Evolutionary conservation across 352 stramenopile species (phyloP), one percentile per base, ranked within the genome.

Genomic region (Globisporangium acanthophoron): DNA sequence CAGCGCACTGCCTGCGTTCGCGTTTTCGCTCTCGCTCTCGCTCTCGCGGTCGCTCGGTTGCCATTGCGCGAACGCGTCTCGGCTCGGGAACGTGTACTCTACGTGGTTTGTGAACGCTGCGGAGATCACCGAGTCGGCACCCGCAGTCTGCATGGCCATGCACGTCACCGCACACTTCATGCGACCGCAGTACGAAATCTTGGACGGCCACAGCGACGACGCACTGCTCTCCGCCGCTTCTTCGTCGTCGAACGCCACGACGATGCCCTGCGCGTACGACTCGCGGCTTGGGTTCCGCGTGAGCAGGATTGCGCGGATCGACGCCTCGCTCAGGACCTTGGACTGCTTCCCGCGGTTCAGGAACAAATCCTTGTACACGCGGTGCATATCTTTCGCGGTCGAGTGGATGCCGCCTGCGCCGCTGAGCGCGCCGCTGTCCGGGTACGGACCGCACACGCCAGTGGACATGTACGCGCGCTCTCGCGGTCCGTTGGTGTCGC

Each of bases 321-420:
- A 87, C 12, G 47, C 60, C 3, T 52, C 43, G 9, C 59, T 67
- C 15, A 88, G 65, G 11, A 88, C 61, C 40, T 76, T 83, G 2
- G 76, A 88, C 1, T 70, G 37, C 11, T 40, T 49, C 0, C 76
- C 78, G 16, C 61, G 67, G 7, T 67, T 56, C 33, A 78, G 62
- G 27, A 88, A 86, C 3, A 88, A 64, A 47, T 88, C 78, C n/a
- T 69, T 64, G 59, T 84, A 88, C 51, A 81, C 66, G 40, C 66
- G 69, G 52, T 86, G 74, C 74, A 87, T 87, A 48, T 87, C 78
- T 16, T 80, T 74, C 9, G 60, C 59, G 1, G 74, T 85, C 18
- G 74, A 84, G 31, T 74, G 64, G 3, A 88, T 44, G 0, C 78
- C 78, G 11, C 75, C 61, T 0, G 74, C 52, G 2, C 66, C 72